A percentile compares a stretch with the other conserved stretches of the same genome.
Evolutionary conservation across 768 basidiomycete species (phyloP).

Genomic region (Hirschioporus abietinus): DNA sequence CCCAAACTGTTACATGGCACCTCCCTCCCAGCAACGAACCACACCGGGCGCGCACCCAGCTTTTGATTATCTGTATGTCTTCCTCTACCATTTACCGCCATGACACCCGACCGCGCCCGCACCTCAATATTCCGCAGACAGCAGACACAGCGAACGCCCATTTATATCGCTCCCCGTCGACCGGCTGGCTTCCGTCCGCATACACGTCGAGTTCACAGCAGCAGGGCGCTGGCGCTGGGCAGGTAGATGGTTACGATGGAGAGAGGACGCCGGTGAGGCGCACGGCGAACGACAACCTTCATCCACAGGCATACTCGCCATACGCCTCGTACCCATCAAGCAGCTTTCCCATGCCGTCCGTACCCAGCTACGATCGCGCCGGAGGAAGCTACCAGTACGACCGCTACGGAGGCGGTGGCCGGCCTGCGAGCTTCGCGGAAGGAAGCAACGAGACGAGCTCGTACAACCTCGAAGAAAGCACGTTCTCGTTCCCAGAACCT

Average conservation of each 20-base stretch:
- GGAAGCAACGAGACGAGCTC: neutral
- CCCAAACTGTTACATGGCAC: neutral
- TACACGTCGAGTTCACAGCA: neutral
- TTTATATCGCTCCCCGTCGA: neutral
- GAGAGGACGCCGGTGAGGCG: neutral
- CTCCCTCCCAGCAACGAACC: neutral
- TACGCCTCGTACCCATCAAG: neutral
- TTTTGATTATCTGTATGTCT: neutral
- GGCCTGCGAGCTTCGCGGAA: neutral
- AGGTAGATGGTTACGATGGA: neutral
- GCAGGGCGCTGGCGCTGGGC: neutral
- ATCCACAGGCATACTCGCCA: neutral
- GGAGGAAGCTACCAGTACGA: neutral
- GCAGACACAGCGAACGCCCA: neutral
- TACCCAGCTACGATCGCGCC: neutral
- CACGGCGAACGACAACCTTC: neutral
- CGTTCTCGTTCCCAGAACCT: neutral
- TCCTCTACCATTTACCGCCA: neutral
- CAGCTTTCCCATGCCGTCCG: neutral
- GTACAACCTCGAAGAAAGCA: neutral
- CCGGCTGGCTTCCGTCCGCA: neutral
- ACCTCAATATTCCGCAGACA: neutral
- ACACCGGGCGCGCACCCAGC: too few species aligned
- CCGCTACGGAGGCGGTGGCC: neutral
- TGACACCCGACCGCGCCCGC: neutral